Percentiles rank a stretch among this genome's conserved stretches.
phyloP scores from a whole-genome alignment of 139 green algal genomes.

The Bryopsis sp. region DNA sequence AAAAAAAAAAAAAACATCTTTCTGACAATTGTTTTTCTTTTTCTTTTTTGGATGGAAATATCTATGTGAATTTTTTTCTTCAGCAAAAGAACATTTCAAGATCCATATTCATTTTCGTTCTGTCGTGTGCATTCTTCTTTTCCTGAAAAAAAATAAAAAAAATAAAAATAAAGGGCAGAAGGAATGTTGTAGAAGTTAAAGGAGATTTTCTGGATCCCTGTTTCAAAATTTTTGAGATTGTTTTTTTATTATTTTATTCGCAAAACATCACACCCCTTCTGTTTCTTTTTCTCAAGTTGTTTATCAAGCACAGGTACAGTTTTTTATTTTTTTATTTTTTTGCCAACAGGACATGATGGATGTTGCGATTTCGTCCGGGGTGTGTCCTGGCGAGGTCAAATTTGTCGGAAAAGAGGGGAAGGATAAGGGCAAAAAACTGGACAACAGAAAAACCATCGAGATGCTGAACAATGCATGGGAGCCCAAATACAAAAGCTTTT shows the following conservation, averaged over 20 bases:
- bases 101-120: background rate
- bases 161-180: too few species aligned
- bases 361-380: conserved; percentile 22
- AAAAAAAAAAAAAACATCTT: too few species aligned
- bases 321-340: too few species aligned
- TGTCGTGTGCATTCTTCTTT: background rate
- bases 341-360: conserved; percentile 49
- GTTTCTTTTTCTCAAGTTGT: too few species aligned
- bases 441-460: conserved; percentile 16
- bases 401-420: conserved; percentile 33
- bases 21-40: too few species aligned
- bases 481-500: conserved; percentile 46
- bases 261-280: too few species aligned
- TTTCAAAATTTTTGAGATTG: too few species aligned
- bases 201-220: too few species aligned
- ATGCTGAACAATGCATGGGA: conserved; percentile 31
- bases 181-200: too few species aligned
- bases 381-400: conserved; percentile 22
- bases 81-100: background rate
- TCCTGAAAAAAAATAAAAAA: too few species aligned
- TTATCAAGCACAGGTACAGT: too few species aligned
- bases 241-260: too few species aligned
- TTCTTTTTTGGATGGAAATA: background rate
- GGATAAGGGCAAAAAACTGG: background rate
- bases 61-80: background rate